A percentile compares a stretch with the other conserved stretches of the same genome.
Conservation (phyloP, 306 rosid species). For the Ziziphus jujuba region DNA sequence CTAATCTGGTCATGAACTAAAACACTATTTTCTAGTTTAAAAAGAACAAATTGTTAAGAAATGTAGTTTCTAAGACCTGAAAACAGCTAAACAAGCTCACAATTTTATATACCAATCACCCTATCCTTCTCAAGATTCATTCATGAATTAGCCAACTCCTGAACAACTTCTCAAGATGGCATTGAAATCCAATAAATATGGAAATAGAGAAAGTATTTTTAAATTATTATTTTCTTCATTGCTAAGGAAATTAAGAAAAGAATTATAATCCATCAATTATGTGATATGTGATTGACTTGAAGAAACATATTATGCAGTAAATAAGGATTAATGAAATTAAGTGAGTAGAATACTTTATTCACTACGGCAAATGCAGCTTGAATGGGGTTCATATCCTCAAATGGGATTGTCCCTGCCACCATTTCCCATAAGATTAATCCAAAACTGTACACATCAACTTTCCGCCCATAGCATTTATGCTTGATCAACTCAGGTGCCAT, state of each 20-base stretch:
- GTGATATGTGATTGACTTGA: too few relatives aligned
- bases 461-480: constrained; percentile 72
- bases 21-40: too few relatives aligned
- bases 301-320: too few relatives aligned
- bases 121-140: background rate
- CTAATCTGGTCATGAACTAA: too few relatives aligned
- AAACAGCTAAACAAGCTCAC: too few relatives aligned
- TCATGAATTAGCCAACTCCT: background rate
- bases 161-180: background rate
- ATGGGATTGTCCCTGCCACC: constrained; percentile 84
- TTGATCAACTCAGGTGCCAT: constrained; percentile 99
- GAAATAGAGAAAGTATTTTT: background rate
- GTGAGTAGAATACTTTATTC: constrained; percentile 56
- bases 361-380: constrained; percentile 98
- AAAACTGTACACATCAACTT: constrained; percentile 91
- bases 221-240: too few relatives aligned
- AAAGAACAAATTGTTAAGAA: too few relatives aligned
- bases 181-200: background rate
- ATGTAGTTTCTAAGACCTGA: too few relatives aligned
- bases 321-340: background rate
- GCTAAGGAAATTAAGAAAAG: too few relatives aligned
- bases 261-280: too few relatives aligned
- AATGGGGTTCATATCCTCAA: constrained; percentile 88
- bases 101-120: background rate
- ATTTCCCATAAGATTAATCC: constrained; percentile 93